Percentiles rank a stretch among this genome's conserved stretches.
phyloP scores from a whole-genome alignment of 768 basidiomycete genomes.

The Lactarius sanguifluus region DNA sequence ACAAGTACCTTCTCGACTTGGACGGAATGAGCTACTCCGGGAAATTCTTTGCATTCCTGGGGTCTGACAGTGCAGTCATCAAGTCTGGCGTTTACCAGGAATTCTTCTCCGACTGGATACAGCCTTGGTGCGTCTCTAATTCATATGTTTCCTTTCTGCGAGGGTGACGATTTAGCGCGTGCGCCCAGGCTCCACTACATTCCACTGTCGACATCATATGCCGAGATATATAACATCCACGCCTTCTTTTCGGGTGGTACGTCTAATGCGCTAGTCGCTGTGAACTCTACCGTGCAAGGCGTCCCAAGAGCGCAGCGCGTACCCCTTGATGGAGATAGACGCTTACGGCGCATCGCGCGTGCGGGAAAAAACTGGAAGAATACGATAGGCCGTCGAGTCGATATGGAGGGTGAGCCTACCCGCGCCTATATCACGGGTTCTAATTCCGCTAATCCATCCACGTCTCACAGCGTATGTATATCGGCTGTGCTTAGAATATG shows the following conservation, averaged over 20 bases:
- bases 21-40: slow-evolving; percentile 97
- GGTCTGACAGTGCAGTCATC: slow-evolving; percentile 85
- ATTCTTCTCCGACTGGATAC: slow-evolving; percentile 88
- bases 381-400: slow-evolving; percentile 74
- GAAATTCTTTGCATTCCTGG: slow-evolving; percentile 80
- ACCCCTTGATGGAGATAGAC: slow-evolving; percentile 62
- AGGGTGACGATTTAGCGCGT: neutral
- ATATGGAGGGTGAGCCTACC: slow-evolving; percentile 81
- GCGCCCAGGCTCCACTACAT: slow-evolving; percentile 85
- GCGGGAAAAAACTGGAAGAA: slow-evolving; percentile 95
- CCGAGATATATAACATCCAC: slow-evolving; percentile 91
- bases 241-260: slow-evolving; percentile 91
- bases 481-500: slow-evolving; percentile 86
- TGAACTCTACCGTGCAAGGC: slow-evolving; percentile 47
- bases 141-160: neutral
- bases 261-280: slow-evolving; percentile 50
- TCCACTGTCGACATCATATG: slow-evolving; percentile 81
- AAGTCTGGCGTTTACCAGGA: slow-evolving; percentile 92
- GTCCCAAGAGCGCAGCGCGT: slow-evolving; percentile 39
- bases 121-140: slow-evolving; percentile 66
- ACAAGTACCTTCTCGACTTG: slow-evolving; percentile 87
- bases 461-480: slow-evolving; percentile 73
- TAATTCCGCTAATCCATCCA: slow-evolving; percentile 22
- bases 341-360: slow-evolving; percentile 77
- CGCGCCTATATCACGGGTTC: slow-evolving; percentile 13